Conservation (phyloP, 805 yeast species). For the Candida incommunis region DNA sequence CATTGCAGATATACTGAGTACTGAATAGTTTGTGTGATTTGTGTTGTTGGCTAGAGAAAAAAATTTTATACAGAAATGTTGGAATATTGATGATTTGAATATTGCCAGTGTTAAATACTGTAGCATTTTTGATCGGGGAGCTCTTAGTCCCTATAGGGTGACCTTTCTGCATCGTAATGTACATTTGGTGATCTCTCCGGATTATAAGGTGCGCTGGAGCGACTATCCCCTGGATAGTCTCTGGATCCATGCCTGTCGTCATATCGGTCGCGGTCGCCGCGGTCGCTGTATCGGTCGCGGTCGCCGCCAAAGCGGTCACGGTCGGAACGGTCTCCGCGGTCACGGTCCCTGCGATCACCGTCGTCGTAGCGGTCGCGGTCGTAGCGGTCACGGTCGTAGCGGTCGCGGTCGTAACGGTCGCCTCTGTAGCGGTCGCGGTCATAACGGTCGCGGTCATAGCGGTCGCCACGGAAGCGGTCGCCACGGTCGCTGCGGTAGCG, state of each 20-base stretch:
- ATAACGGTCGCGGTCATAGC: too few species aligned
- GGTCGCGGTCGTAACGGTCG: not conserved
- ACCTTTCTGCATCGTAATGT: not conserved
- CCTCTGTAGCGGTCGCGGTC: not conserved
- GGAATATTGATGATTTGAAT: not conserved
- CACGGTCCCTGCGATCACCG: constrained; percentile 3
- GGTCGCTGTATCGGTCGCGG: too few species aligned
- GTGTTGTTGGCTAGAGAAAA: too few species aligned
- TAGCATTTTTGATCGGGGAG: not conserved
- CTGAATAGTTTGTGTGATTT: too few species aligned
- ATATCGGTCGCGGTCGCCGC: too few species aligned
- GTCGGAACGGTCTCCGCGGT: constrained; percentile 10
- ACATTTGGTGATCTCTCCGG: too few species aligned
- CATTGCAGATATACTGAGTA: too few species aligned
- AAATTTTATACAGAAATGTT: too few species aligned
- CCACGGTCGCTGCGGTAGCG: too few species aligned
- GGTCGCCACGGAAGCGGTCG: constrained; percentile 5
- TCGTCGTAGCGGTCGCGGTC: constrained; percentile 11
- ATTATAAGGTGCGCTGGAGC: too few species aligned
- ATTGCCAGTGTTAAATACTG: not conserved
- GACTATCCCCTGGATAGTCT: too few species aligned
- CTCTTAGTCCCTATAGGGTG: constrained; percentile 2
- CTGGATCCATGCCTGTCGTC: too few species aligned
- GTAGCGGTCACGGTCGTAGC: constrained; percentile 1
- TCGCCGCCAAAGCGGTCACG: constrained; percentile 9